A percentile compares a stretch with the other conserved stretches of the same genome.
Evolutionary conservation across 306 rosid species (phyloP).

Genomic region (Dalbergia cochinchinensis): DNA sequence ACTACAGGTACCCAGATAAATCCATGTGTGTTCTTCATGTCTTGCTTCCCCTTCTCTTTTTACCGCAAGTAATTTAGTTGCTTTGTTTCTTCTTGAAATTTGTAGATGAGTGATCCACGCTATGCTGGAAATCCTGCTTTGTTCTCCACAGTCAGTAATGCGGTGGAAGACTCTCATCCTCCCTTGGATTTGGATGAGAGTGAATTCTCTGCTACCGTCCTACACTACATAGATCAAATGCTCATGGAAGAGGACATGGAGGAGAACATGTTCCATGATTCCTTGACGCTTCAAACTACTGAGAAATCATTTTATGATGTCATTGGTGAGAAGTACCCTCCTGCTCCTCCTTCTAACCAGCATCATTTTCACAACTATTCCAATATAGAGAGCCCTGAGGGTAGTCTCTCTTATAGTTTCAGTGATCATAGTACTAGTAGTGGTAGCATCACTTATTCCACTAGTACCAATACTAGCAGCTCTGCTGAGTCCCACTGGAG

Average conservation of each 20-base stretch:
- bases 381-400: conserved; percentile 51
- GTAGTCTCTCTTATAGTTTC: conserved; percentile 7
- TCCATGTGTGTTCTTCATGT: background rate
- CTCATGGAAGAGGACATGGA: conserved; percentile 74
- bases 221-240: conserved; percentile 63
- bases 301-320: conserved; percentile 66
- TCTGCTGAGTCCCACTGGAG: conserved; percentile 34
- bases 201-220: conserved; percentile 53
- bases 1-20: background rate
- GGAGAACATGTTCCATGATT: conserved; percentile 56
- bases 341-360: conserved; percentile 20
- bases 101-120: conserved; percentile 5
- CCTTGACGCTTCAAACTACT: conserved; percentile 60
- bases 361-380: conserved; percentile 14
- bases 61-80: too few relatives aligned
- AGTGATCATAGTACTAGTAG: conserved; percentile 37
- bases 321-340: conserved; percentile 47
- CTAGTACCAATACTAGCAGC: conserved; percentile 31
- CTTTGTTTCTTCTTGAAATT: background rate
- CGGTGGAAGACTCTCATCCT: conserved; percentile 9
- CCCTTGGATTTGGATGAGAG: conserved; percentile 50
- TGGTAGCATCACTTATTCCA: background rate
- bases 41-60: background rate
- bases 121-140: conserved; percentile 18
- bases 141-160: background rate